Evolutionary conservation across 2,329 filamentous ascomycete genomes (phyloP).

Genomic region (Trichoderma oligosporum): DNA sequence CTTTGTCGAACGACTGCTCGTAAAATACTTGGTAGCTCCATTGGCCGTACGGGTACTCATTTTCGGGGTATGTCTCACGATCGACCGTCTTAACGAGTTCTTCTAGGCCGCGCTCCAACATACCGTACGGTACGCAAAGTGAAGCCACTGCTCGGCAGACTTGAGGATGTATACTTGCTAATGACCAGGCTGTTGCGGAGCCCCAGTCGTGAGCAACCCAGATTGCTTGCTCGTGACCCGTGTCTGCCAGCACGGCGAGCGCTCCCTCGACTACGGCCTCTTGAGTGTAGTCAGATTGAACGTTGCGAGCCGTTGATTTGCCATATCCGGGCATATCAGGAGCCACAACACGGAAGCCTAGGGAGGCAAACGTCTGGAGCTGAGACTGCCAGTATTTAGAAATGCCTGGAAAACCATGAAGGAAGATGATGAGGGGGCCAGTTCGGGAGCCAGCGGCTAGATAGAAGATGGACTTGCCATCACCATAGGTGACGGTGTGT

Average conservation of each 20-base stretch:
- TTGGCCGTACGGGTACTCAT: conserved; percentile 36
- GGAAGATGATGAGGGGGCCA: conserved; percentile 32
- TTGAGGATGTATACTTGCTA: conserved; percentile 31
- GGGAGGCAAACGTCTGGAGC: conserved; percentile 25
- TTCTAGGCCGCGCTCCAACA: conserved; percentile 40
- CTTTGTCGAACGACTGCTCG: conserved; percentile 27
- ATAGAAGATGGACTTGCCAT: conserved; percentile 30
- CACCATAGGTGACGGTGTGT: conserved; percentile 21
- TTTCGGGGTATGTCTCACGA: conserved; percentile 43
- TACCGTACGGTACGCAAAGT: conserved; percentile 40
- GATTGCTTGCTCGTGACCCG: conserved; percentile 36
- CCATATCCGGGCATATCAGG: conserved; percentile 35
- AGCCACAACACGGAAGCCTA: conserved; percentile 32
- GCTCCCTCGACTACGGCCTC: conserved; percentile 29
- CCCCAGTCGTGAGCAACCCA: conserved; percentile 47
- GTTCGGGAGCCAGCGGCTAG: conserved; percentile 27
- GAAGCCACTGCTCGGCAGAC: conserved; percentile 26
- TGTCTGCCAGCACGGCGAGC: conserved; percentile 30
- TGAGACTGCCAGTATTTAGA: conserved; percentile 31
- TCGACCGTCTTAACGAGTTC: conserved; percentile 35
- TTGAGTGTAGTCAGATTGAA: conserved; percentile 27
- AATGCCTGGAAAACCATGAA: conserved; percentile 38
- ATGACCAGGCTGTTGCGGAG: conserved; percentile 26
- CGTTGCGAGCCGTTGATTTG: conserved; percentile 27
- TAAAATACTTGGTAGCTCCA: conserved; percentile 33